Conservation (phyloP, 371 early-diverging fungal genomes). For the Mortierella sp. region DNA sequence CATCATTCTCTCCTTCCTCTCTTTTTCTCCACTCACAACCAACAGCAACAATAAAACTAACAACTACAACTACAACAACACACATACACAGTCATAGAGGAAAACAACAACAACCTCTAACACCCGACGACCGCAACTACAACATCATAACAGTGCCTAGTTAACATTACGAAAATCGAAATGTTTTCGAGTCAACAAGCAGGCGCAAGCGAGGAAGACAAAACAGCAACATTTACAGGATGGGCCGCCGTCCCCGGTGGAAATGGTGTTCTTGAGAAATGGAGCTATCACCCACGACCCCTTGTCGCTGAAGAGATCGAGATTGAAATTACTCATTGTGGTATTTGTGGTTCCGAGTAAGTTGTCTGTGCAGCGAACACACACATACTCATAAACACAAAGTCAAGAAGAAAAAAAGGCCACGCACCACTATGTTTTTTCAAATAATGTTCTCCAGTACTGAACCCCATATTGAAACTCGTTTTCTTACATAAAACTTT, state of each 20-base stretch:
- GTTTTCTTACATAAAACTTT: not conserved
- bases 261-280: constrained; percentile 36
- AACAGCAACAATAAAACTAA: not conserved
- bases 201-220: constrained; percentile 6
- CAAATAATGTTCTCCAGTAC: too few relatives aligned
- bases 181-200: constrained; percentile 19
- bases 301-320: constrained; percentile 63
- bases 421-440: too few relatives aligned
- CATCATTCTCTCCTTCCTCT: not conserved
- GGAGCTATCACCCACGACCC: constrained; percentile 59
- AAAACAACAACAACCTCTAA: too few relatives aligned
- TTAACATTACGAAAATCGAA: not conserved
- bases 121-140: not conserved
- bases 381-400: too few relatives aligned
- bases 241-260: constrained; percentile 29
- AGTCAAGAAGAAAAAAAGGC: not conserved
- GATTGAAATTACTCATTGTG: constrained; percentile 64
- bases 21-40: not conserved
- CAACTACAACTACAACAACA: too few relatives aligned
- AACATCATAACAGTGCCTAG: not conserved
- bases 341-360: constrained; percentile 71
- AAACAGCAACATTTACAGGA: constrained; percentile 13
- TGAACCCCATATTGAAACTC: not conserved
- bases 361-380: constrained; percentile 15
- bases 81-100: too few relatives aligned